Conservation (phyloP, 768 basidiomycete genomes). For the Rhodotorula taiwanensis region DNA sequence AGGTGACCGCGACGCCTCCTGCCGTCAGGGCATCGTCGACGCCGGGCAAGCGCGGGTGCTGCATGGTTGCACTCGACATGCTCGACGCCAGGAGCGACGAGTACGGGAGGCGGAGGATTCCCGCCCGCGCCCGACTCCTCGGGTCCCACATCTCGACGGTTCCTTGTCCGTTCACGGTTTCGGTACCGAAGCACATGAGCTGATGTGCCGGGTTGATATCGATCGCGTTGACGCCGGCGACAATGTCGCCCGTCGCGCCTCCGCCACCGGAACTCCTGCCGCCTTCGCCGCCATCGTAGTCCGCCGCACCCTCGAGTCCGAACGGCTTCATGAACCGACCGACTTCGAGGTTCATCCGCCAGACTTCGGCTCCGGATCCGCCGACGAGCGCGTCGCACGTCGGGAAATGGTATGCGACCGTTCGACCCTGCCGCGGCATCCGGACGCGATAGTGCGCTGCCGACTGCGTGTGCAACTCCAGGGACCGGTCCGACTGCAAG, state of each 20-base stretch:
- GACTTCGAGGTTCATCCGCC: conserved; percentile 88
- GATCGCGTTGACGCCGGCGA: conserved; percentile 78
- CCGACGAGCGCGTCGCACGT: conserved; percentile 84
- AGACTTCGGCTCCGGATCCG: conserved; percentile 79
- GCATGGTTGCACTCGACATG: conserved; percentile 31
- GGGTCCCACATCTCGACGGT: conserved; percentile 96
- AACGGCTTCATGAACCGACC: conserved; percentile 85
- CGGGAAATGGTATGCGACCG: conserved; percentile 85
- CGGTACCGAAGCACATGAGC: conserved; percentile 77
- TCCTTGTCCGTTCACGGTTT: conserved; percentile 57
- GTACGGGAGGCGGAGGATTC: conserved; percentile 55
- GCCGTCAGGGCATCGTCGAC: conserved; percentile 19
- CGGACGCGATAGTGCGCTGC: conserved; percentile 87
- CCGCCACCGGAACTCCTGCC: conserved; percentile 47
- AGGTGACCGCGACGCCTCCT: conserved; percentile 54
- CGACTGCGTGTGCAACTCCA: conserved; percentile 89
- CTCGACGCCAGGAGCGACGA: conserved; percentile 23
- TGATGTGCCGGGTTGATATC: conserved; percentile 93
- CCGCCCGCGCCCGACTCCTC: conserved; percentile 68
- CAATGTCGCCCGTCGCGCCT: conserved; percentile 44
- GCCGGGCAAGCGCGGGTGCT: conserved; percentile 29
- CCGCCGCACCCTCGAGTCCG: conserved; percentile 52
- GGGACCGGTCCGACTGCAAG: conserved; percentile 87
- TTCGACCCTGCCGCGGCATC: conserved; percentile 88
- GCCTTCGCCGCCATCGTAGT: conserved; percentile 45